These are phyloP conservation scores for Kazachstania sp. DNA, from an alignment of 1,139 yeast species.

Conservation along the genomic window DNA sequence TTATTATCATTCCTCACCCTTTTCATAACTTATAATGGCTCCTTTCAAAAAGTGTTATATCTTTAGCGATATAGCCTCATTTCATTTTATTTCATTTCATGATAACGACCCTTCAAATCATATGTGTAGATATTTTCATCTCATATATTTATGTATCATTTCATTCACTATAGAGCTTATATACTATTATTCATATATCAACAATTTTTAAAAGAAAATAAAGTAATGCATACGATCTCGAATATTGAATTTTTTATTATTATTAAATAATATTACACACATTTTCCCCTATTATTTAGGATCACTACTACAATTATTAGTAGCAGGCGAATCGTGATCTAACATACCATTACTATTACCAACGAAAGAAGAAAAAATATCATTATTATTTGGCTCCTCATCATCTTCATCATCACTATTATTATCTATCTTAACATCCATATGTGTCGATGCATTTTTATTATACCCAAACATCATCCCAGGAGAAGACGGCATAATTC, in stretches of 20 bases:
- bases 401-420: too few species aligned
- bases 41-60: not conserved
- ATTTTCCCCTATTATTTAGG: not conserved
- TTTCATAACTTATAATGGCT: not conserved
- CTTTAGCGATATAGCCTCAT: not conserved
- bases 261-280: too few species aligned
- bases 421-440: too few species aligned
- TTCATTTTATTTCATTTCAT: not conserved
- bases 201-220: too few species aligned
- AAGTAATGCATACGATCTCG: too few species aligned
- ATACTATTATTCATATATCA: not conserved
- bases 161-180: not conserved
- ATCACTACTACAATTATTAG: conserved; percentile 3
- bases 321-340: conserved; percentile 7
- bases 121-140: not conserved
- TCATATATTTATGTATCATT: not conserved
- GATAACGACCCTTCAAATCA: too few species aligned
- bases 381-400: conserved; percentile 7
- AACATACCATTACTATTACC: conserved; percentile 2
- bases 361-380: conserved; percentile 12
- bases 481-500: conserved; percentile 30
- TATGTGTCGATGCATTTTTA: too few species aligned
- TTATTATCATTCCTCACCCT: too few species aligned
- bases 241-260: not conserved
- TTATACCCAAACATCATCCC: conserved; percentile 25